Evolutionary conservation across 1,284 basidiomycete genomes (phyloP).

Genomic region (Cutaneotrichosporon spelunceum): DNA sequence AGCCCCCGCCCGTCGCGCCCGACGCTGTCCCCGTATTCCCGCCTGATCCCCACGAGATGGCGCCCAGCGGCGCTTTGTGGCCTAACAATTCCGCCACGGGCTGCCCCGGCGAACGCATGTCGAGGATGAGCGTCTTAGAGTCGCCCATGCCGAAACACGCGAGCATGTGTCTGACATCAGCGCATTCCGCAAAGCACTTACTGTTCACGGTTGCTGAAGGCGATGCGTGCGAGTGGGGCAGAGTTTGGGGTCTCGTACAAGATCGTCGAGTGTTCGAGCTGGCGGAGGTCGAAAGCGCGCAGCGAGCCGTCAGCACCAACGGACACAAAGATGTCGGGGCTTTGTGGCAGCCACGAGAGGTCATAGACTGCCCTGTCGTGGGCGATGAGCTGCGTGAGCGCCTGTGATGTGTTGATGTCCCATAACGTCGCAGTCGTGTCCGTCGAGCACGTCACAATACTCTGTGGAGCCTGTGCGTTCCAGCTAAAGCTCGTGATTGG

Average conservation of each 20-base stretch:
- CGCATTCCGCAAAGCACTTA: constrained; percentile 15
- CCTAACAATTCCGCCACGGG: constrained; percentile 85
- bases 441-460: constrained; percentile 92
- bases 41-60: constrained; percentile 76
- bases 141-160: constrained; percentile 64
- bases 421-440: constrained; percentile 94
- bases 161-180: constrained; percentile 44
- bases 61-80: constrained; percentile 68
- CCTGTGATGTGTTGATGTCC: constrained; percentile 95
- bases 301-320: constrained; percentile 96
- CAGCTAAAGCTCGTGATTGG: constrained; percentile 93
- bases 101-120: constrained; percentile 89
- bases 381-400: constrained; percentile 94
- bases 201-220: constrained; percentile 58
- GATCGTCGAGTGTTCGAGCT: constrained; percentile 96
- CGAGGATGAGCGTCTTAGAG: constrained; percentile 78
- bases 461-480: constrained; percentile 82
- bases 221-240: constrained; percentile 74
- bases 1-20: constrained; percentile 62
- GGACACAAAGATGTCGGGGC: constrained; percentile 95
- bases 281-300: constrained; percentile 92
- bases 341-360: constrained; percentile 91
- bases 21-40: constrained; percentile 23
- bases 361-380: constrained; percentile 88
- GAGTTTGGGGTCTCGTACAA: constrained; percentile 81